phyloP scores from a whole-genome alignment of 208 protist genomes.

The Leishmania martiniquensis region DNA sequence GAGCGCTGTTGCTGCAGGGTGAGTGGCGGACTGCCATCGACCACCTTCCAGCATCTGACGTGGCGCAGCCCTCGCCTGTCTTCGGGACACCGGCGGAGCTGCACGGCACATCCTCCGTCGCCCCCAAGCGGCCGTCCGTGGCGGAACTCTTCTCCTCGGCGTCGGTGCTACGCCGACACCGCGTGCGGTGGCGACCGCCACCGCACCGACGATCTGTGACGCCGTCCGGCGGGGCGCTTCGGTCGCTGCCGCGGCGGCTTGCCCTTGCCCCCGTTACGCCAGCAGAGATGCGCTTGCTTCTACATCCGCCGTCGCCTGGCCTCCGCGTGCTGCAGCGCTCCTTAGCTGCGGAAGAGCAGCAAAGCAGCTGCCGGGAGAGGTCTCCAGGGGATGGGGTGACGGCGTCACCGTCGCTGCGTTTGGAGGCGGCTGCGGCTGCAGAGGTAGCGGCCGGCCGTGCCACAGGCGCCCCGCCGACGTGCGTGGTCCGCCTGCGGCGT shows the following conservation, averaged over 20 bases:
- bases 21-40: constrained; percentile 1
- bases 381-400: not conserved
- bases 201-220: not conserved
- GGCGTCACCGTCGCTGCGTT: not conserved
- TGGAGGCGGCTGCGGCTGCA: not conserved
- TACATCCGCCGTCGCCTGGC: constrained; percentile 12
- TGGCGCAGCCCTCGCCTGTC: too few species aligned
- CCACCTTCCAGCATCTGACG: not conserved
- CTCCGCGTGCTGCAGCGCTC: constrained; percentile 2
- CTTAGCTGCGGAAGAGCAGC: not conserved
- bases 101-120: not conserved
- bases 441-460: constrained; percentile 10
- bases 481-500: constrained; percentile 46
- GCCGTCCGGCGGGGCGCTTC: not conserved
- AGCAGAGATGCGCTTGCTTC: constrained; percentile 25
- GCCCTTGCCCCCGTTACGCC: constrained; percentile 13
- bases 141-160: constrained; percentile 8
- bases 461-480: constrained; percentile 14
- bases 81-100: not conserved
- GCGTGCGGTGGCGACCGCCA: not conserved
- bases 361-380: not conserved
- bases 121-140: not conserved
- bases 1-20: constrained; percentile 13
- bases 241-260: constrained; percentile 10
- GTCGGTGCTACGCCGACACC: constrained; percentile 12